Percentiles rank a stretch among this genome's conserved stretches.
Conservation (phyloP, 1,139 yeast genomes). For the Sugiyamaella castrensis region DNA sequence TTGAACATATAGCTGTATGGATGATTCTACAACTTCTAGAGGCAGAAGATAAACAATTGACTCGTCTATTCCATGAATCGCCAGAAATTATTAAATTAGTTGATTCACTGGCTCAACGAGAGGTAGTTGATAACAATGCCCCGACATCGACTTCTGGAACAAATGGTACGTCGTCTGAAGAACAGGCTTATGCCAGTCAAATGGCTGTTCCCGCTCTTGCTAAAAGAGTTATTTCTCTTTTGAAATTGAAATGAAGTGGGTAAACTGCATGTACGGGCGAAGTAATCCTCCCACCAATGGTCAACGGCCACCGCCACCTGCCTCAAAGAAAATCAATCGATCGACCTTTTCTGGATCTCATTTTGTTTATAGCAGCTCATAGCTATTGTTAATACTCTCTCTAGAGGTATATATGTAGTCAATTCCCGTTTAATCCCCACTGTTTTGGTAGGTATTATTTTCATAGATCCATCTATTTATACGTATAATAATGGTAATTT, state of each 20-base stretch:
- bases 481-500: too few species aligned
- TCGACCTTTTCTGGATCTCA: too few species aligned
- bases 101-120: conserved; percentile 35
- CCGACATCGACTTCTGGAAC: conserved; percentile 20
- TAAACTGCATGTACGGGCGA: too few species aligned
- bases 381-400: too few species aligned
- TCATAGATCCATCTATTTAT: too few species aligned
- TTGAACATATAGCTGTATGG: conserved; percentile 98
- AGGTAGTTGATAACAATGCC: conserved; percentile 17
- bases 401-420: too few species aligned
- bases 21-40: conserved; percentile 90
- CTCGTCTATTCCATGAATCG: conserved; percentile 34
- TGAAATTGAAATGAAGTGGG: conserved; percentile 16
- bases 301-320: too few species aligned
- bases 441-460: too few species aligned
- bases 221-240: conserved; percentile 31
- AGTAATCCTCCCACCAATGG: too few species aligned
- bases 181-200: conserved; percentile 33
- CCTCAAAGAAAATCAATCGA: too few species aligned
- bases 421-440: too few species aligned
- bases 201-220: conserved; percentile 40
- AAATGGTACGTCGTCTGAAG: conserved; percentile 23
- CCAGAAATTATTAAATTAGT: conserved; percentile 37
- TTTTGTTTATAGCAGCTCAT: too few species aligned
- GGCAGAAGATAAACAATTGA: conserved; percentile 72